Evolutionary conservation across 2,329 filamentous ascomycete genomes (phyloP), one percentile per base, ranked within the genome.

Genomic region (Paramyrothecium sp.): DNA sequence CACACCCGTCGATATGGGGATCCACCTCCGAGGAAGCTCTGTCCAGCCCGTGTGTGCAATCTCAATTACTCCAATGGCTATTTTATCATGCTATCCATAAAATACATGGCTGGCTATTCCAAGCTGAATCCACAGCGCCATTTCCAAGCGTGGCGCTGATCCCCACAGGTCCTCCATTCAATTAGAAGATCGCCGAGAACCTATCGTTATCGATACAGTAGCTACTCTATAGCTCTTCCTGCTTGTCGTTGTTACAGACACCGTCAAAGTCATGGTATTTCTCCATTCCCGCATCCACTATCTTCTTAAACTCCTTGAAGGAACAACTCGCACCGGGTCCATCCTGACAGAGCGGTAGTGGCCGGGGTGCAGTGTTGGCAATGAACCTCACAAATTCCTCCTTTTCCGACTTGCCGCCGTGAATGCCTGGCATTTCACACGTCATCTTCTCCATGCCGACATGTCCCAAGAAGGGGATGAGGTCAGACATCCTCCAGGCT

Each of bases 401-500:
- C 2, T 58, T 57, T 4, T 60, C 56, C 1, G 21, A 44, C 10
- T 30, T 26, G 8, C 54, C 58, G 1, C 53, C 58, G 10, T 58
- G 20, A 0, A 49, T 30, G 13, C 53, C 53, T 0, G 58, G 61
- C 23, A 49, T 22, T 23, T 57, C 52, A 1, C 63, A 65, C 0
- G 56, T 63, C 64, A 66, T 66, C 50, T 66, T 66, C 41, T 66
- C 64, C 63, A 66, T 65, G 0, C 63, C 64, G 3, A 66, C 63
- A 17, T 66, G 63, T 0, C 64, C 64, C 7, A 66, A 7, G 51
- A 66, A 66, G 0, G 64, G 64, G 23, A 66, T 66, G 0, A 66
- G 50, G 21, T 66, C 64, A 33, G 64, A 63, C 63, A 66, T 66
- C 53, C 59, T 63, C 64, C 64, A 66, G 10, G 64, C 64, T 21